Conservation (phyloP, 176 grass and related monocot species). For the Carex littledalei region DNA sequence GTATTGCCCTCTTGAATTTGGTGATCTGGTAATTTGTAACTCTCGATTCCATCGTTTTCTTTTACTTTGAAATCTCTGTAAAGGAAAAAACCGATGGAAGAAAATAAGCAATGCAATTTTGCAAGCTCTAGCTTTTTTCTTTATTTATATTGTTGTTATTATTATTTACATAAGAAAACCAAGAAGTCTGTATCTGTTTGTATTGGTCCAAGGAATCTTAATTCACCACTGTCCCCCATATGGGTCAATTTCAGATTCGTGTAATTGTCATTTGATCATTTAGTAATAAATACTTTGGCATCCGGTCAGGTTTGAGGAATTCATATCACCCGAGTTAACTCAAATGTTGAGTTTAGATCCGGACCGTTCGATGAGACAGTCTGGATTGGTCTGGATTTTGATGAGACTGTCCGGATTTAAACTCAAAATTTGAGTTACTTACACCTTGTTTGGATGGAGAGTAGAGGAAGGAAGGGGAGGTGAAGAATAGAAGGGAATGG, state of each 20-base stretch:
- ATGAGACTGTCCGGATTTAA: too few relatives aligned
- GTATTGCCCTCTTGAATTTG: neutral
- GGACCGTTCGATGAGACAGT: too few relatives aligned
- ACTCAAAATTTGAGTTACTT: too few relatives aligned
- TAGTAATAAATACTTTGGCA: neutral
- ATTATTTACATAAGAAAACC: neutral
- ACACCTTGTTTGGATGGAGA: too few relatives aligned
- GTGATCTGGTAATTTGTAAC: neutral
- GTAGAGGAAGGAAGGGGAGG: too few relatives aligned
- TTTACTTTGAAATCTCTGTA: neutral
- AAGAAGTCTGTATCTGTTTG: neutral
- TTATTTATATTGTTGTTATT: neutral
- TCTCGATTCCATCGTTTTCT: neutral
- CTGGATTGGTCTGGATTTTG: too few relatives aligned
- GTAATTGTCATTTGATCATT: neutral
- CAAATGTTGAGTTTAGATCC: too few relatives aligned
- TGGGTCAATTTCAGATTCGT: neutral
- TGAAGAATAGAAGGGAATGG: too few relatives aligned
- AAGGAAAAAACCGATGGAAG: neutral
- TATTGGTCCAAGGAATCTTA: neutral
- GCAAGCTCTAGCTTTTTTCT: neutral
- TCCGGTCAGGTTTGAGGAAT: neutral
- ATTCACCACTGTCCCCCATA: neutral
- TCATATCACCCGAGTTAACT: too few relatives aligned
- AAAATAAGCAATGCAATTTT: neutral